Percentiles rank a stretch among this genome's conserved stretches.
These are phyloP conservation scores for Podospora pseudopauciseta DNA, from an alignment of 495 filamentous ascomycete genomes.

Conservation along the genomic window DNA sequence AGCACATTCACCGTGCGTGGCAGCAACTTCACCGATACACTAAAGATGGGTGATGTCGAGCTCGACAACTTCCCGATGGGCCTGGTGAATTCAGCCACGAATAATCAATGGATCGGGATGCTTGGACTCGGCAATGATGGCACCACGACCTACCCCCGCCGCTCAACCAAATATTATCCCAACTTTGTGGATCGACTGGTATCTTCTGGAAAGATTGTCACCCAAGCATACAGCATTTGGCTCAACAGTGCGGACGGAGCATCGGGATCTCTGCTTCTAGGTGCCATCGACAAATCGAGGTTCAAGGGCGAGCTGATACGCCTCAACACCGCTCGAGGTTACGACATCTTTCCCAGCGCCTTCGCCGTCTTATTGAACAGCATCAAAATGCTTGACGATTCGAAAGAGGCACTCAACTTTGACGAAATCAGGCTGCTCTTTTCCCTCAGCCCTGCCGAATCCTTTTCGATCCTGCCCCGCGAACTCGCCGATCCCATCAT, in stretches of 20 bases:
- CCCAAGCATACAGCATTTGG: conserved; percentile 78
- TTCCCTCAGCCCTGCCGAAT: conserved; percentile 10
- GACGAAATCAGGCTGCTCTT: background rate
- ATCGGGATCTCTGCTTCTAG: conserved; percentile 75
- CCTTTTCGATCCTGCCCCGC: background rate
- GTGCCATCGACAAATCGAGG: conserved; percentile 75
- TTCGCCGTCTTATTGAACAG: conserved; percentile 64
- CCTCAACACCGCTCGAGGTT: conserved; percentile 42
- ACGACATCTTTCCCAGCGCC: conserved; percentile 42
- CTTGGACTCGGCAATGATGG: conserved; percentile 9
- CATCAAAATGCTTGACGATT: conserved; percentile 18
- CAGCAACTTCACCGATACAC: conserved; percentile 9
- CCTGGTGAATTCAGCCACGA: background rate
- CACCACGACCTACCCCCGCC: conserved; percentile 13
- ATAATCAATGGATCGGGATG: conserved; percentile 6
- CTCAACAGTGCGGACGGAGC: conserved; percentile 60
- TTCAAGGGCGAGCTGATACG: conserved; percentile 65
- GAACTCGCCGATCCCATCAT: background rate
- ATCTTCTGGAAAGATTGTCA: conserved; percentile 60
- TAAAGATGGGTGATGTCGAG: conserved; percentile 1
- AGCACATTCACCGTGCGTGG: conserved; percentile 16
- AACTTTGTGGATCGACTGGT: conserved; percentile 67
- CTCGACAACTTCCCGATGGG: conserved; percentile 2
- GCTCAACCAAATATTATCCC: conserved; percentile 13
- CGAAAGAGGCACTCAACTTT: background rate